Evolutionary conservation across 768 basidiomycete species (phyloP).

Genomic region (Boletus sp.): DNA sequence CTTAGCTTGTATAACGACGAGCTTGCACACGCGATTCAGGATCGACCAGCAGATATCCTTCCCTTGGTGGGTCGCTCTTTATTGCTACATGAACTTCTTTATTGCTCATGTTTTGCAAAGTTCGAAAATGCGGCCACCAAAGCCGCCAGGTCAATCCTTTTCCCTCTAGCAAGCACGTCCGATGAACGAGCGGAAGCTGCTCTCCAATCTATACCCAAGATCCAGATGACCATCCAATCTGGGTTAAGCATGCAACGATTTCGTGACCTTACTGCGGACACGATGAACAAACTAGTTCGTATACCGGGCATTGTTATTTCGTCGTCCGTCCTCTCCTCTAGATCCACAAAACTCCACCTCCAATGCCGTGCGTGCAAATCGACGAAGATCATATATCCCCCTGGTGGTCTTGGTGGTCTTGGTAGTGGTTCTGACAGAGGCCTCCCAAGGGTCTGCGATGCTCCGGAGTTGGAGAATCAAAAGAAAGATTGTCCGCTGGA

Average conservation of each 20-base stretch:
- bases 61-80: slow-evolving; percentile 60
- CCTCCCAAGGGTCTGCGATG: slow-evolving; percentile 85
- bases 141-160: slow-evolving; percentile 79
- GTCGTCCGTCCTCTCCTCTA: slow-evolving; percentile 87
- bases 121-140: slow-evolving; percentile 90
- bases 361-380: slow-evolving; percentile 91
- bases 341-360: slow-evolving; percentile 87
- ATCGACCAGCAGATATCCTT: slow-evolving; percentile 82
- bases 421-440: slow-evolving; percentile 82
- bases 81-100: not conserved
- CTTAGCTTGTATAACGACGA: slow-evolving; percentile 88
- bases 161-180: slow-evolving; percentile 64
- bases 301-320: slow-evolving; percentile 98
- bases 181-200: slow-evolving; percentile 45
- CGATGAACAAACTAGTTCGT: slow-evolving; percentile 93
- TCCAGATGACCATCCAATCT: slow-evolving; percentile 88
- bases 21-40: slow-evolving; percentile 86
- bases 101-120: slow-evolving; percentile 37
- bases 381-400: slow-evolving; percentile 72
- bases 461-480: slow-evolving; percentile 73
- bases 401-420: slow-evolving; percentile 79
- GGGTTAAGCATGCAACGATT: slow-evolving; percentile 92
- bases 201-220: slow-evolving; percentile 54
- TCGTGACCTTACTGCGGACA: slow-evolving; percentile 89
- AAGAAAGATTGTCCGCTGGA: slow-evolving; percentile 94